phyloP scores from a whole-genome alignment of 1,284 basidiomycete species.

The Rhodotorula sp. region DNA sequence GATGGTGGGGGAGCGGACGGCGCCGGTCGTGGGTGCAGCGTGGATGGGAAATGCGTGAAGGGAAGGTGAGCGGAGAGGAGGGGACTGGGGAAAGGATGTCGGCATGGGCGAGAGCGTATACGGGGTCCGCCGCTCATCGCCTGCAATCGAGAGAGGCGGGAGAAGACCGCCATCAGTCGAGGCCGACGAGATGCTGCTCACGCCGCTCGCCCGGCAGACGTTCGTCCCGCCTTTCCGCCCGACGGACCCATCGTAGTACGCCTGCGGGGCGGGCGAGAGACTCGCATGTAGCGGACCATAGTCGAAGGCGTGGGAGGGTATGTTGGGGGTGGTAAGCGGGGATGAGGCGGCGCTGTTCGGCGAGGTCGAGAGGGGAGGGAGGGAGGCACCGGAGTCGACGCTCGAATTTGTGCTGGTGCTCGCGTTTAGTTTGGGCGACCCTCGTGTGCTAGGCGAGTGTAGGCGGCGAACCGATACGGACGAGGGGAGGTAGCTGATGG shows the following conservation, averaged over 20 bases:
- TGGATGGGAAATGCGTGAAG: background rate
- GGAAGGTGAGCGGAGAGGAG: conserved; percentile 2
- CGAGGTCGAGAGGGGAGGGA: conserved; percentile 24
- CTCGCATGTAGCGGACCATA: no score
- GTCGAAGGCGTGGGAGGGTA: background rate
- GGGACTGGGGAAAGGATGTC: background rate
- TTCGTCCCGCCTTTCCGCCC: background rate
- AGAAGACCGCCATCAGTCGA: conserved; percentile 4
- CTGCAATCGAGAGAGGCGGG: conserved; percentile 1
- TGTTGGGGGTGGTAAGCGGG: conserved; percentile 13
- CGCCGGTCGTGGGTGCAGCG: background rate
- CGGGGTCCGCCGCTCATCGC: background rate
- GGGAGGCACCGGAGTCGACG: conserved; percentile 6
- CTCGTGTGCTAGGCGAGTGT: conserved; percentile 17
- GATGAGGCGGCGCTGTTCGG: conserved; percentile 21
- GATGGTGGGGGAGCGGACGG: conserved; percentile 14
- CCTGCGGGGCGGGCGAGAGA: background rate
- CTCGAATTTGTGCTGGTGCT: background rate
- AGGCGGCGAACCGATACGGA: conserved; percentile 25
- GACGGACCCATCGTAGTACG: conserved; percentile 1
- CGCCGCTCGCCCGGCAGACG: background rate
- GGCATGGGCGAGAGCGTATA: background rate
- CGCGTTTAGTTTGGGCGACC: conserved; percentile 1
- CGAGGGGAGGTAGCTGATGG: conserved; percentile 22
- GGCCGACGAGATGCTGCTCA: background rate